A percentile compares a stretch with the other conserved stretches of the same genome.
phyloP scores from a whole-genome alignment of 257 asterid genomes.

The Przewalskia tangutica region DNA sequence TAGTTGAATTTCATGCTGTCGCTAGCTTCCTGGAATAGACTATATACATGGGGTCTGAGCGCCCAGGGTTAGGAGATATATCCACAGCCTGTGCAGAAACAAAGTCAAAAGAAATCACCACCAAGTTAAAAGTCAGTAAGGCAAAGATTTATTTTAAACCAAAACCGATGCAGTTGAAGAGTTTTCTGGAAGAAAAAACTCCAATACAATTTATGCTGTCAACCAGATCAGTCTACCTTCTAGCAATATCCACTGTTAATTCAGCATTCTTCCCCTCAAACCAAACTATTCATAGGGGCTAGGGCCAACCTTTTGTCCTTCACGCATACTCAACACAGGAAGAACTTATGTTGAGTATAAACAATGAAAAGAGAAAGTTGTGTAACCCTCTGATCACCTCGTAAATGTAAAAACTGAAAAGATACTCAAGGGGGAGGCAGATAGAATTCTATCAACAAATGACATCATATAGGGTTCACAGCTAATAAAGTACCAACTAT shows the following conservation, averaged over 20 bases:
- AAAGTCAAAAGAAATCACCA: neutral
- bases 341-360: neutral
- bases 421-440: neutral
- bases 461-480: neutral
- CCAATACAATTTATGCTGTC: neutral
- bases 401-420: neutral
- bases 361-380: neutral
- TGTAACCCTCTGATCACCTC: neutral
- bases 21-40: slow-evolving; percentile 72
- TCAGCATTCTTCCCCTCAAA: neutral
- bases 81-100: slow-evolving; percentile 53
- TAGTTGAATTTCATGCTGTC: slow-evolving; percentile 26
- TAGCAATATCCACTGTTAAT: neutral
- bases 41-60: slow-evolving; percentile 81
- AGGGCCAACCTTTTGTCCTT: neutral
- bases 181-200: neutral
- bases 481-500: neutral
- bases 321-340: neutral
- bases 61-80: slow-evolving; percentile 85
- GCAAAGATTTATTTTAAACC: neutral
- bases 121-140: neutral
- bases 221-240: neutral
- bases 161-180: neutral
- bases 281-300: neutral
- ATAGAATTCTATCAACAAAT: neutral